A percentile compares a stretch with the other conserved stretches of the same genome.
phyloP scores from a whole-genome alignment of 345 rosid genomes.

The Carallia pectinifolia region DNA sequence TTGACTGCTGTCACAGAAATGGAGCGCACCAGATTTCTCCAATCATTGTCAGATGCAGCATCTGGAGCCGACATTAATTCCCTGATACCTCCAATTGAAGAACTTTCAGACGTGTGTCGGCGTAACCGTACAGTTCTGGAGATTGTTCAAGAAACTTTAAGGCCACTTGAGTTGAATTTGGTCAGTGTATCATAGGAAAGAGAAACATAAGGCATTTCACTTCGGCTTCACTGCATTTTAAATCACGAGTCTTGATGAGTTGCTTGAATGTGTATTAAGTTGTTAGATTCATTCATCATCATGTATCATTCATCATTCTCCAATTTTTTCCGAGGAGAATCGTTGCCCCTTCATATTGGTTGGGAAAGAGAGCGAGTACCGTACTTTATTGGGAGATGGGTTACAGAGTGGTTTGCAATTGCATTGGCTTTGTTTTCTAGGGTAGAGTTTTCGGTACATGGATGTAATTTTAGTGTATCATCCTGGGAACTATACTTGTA shows the following conservation, averaged over 20 bases:
- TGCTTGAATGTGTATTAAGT: conserved; percentile 22
- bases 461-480: conserved; percentile 28
- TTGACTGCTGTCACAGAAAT: conserved; percentile 65
- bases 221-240: conserved; percentile 29
- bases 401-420: conserved; percentile 27
- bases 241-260: conserved; percentile 1
- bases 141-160: conserved; percentile 82
- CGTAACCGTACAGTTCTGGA: conserved; percentile 88
- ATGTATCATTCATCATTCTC: conserved; percentile 30
- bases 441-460: conserved; percentile 33
- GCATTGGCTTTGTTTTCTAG: conserved; percentile 29
- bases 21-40: conserved; percentile 63
- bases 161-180: conserved; percentile 71
- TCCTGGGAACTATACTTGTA: background rate
- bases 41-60: conserved; percentile 69
- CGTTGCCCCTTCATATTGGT: conserved; percentile 19
- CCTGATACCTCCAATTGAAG: conserved; percentile 66
- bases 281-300: conserved; percentile 27
- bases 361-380: conserved; percentile 27
- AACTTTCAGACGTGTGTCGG: conserved; percentile 85
- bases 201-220: conserved; percentile 36
- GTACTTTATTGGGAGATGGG: conserved; percentile 24
- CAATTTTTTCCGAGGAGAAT: conserved; percentile 50
- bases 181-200: conserved; percentile 46
- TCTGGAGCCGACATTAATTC: conserved; percentile 63